Evolutionary conservation across 1,284 basidiomycete genomes (phyloP), one percentile per base, ranked within the genome.

Genomic region (Leccinum proximum): DNA sequence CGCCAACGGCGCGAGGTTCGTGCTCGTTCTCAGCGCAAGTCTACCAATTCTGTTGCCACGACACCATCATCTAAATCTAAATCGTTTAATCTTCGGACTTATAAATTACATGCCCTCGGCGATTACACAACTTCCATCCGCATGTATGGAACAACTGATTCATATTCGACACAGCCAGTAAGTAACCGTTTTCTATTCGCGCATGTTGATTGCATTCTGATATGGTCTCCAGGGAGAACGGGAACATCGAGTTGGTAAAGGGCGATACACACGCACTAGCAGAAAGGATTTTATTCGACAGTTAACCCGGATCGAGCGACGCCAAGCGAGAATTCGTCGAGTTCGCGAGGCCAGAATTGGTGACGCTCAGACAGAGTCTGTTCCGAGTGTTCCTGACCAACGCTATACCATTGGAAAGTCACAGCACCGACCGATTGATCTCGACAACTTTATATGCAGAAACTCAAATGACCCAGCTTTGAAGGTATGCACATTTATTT

Each of bases 31-130:
- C 45, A 48, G 16, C 16, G 45, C 40, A 9, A 42, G 40, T 42
- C 13, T 42, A 42, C 14, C 13, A 16, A 42, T 42, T 42, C 40
- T 16, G 35, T 37, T 1, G 35, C 35, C 35, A 37, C 35, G 42
- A 45, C 42, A n/a, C 14, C 42, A n/a, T 45, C 14, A 50, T 22
- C 18, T 22, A 11, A 50, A 58, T 18, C 56, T 10, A 68, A 70
- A 63, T 38, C 10, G 8, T 68, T 74, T 60, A 74, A 73, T 59
- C 35, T 70, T 9, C 57, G 62, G 6, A 72, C 69, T 38, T 67
- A 68, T 60, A 75, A 75, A 57, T 60, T 67, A 4, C 73, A 74
- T 64, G 38, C 69, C 2, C 60, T 73, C 2, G 70, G 64, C 3
- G 70, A 74, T 50, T 69, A 69, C 56, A 60, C 61, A 2, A 4